Conservation (phyloP, 1,284 basidiomycete species). For the Papiliotrema flavescens region DNA sequence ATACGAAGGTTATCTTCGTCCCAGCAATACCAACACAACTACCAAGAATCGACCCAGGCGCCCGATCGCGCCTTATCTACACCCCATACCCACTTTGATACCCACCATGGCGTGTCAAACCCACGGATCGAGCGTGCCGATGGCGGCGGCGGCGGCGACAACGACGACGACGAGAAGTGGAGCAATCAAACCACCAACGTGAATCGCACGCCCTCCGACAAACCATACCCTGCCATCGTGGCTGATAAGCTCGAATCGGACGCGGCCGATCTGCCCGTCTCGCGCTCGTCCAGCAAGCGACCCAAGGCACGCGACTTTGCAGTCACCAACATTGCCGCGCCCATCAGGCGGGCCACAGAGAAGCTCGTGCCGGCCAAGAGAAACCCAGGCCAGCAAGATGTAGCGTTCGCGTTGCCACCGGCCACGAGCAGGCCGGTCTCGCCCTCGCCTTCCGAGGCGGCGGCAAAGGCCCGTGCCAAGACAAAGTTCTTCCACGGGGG, state of each 20-base stretch:
- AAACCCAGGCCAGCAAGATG: background rate
- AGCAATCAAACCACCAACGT: background rate
- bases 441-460: background rate
- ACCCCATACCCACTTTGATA: background rate
- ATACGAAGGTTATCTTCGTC: conserved; percentile 22
- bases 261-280: background rate
- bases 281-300: conserved; percentile 3
- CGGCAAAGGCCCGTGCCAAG: background rate
- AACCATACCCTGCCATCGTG: background rate
- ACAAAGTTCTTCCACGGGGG: background rate
- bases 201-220: background rate
- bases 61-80: background rate
- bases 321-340: conserved; percentile 2
- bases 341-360: conserved; percentile 3
- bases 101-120: conserved; percentile 6
- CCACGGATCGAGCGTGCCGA: conserved; percentile 1
- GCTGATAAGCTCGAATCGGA: background rate
- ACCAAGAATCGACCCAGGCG: background rate
- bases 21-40: conserved; percentile 2
- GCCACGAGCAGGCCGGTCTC: background rate
- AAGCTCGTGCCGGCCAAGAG: conserved; percentile 5
- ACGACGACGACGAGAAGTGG: background rate
- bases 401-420: background rate
- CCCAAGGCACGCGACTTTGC: conserved; percentile 8
- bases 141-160: background rate